Evolutionary conservation across 768 basidiomycete genomes (phyloP).

Genomic region (Hypholoma sublateritium): DNA sequence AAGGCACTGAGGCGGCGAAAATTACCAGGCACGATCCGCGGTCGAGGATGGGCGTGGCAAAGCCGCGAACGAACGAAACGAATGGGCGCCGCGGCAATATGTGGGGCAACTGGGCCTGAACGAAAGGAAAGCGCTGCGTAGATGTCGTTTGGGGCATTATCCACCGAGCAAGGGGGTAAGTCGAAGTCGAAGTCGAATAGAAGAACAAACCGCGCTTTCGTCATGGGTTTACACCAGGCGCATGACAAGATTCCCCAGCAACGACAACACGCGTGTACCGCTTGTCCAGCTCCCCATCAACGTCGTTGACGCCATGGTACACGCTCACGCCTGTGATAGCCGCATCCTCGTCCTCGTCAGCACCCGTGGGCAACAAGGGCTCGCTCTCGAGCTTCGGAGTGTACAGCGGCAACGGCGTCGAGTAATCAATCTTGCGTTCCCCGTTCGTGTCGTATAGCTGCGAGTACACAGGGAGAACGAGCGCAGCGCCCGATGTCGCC

Average conservation of each 20-base stretch:
- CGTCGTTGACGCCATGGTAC: conserved; percentile 10
- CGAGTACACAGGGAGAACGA: conserved; percentile 68
- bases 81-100: no score
- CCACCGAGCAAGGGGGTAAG: background rate
- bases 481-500: conserved; percentile 5
- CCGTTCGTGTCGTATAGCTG: conserved; percentile 77
- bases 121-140: background rate
- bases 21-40: no score
- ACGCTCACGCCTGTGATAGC: conserved; percentile 4
- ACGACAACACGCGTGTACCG: conserved; percentile 9
- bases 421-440: conserved; percentile 68
- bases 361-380: background rate
- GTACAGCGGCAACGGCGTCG: conserved; percentile 64
- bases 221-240: background rate
- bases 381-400: conserved; percentile 32
- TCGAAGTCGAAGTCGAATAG: background rate
- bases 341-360: background rate
- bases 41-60: no score
- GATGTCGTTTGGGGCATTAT: background rate
- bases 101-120: no score
- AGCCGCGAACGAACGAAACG: no score
- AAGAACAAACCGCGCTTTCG: background rate
- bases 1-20: no score
- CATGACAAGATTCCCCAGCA: background rate
- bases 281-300: conserved; percentile 11